Base-by-base conservation (phyloP, 2,329 filamentous ascomycete species). In the Sporothrix protearum region DNA sequence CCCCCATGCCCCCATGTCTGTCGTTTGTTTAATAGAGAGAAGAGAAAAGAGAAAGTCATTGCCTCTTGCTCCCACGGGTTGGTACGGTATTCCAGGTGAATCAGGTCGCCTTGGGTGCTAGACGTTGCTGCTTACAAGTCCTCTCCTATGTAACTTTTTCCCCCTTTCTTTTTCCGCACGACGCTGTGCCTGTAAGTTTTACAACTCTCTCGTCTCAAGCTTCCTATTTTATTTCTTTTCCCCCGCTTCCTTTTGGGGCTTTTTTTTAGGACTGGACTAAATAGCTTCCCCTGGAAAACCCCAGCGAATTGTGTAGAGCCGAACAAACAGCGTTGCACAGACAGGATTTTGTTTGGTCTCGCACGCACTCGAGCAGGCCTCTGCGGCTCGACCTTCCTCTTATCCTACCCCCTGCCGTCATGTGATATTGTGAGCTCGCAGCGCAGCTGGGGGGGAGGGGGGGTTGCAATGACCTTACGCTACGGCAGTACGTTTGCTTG, bases 381-480 rank as follows among this genome's bases (percentile, higher is more conserved):
- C 28, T 16, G 39, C 59, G 59, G 59, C 36, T 63, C 36, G 28
- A 28, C 36, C 36, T 63, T 63, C 33, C 53, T 45, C 36, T 45
- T 28, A 45, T 64, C 59, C n/a, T 45, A 45, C 57, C 57, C 57
- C 57, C 33, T 63, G 2, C 59, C n/a, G n/a, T 64, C 36, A 45
- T 45, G 45, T 64, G 59, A 63, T 39, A 63, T 39, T 64, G 22
- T 53, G 12, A 53, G 49, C 49, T 7, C 9, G 36, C 59, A 28
- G 9, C 57, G 30, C 39, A 42, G 39, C n/a, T 51, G 49, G 49
- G 16, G 19, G 33, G 33, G n/a, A n/a, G n/a, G n/a, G n/a, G n/a
- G n/a, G n/a, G n/a, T n/a, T 49, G 66, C 66, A 55, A 68, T 68
- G 66, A 39, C 49, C 66, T 57, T 49, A 45, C 66, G 66, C 66